These are phyloP conservation scores for Aspergillus bridgeri DNA, from an alignment of 495 filamentous ascomycete species.

Conservation along the genomic window DNA sequence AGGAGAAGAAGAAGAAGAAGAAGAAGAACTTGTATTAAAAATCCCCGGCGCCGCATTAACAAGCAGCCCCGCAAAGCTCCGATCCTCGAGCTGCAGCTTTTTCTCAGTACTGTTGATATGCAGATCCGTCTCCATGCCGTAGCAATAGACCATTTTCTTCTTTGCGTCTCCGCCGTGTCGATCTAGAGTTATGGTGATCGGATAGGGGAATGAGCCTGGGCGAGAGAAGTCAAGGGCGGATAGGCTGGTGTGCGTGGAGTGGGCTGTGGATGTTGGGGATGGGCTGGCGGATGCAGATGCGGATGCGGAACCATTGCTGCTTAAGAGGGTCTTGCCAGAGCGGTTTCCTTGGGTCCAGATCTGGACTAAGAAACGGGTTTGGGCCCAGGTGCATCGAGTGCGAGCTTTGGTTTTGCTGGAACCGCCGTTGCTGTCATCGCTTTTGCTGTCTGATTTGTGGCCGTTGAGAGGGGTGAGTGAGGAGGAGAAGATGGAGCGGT, in stretches of 20 bases:
- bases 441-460: slow-evolving; percentile 30
- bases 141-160: slow-evolving; percentile 69
- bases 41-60: slow-evolving; percentile 56
- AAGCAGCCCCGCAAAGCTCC: slow-evolving; percentile 55
- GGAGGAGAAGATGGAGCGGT: slow-evolving; percentile 79
- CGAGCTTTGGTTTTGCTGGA: slow-evolving; percentile 55
- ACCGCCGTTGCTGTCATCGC: slow-evolving; percentile 66
- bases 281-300: slow-evolving; percentile 9
- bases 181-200: slow-evolving; percentile 76
- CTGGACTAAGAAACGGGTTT: slow-evolving; percentile 82
- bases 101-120: slow-evolving; percentile 50
- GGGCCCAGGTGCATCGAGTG: slow-evolving; percentile 71
- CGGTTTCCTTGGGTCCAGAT: slow-evolving; percentile 71
- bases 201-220: slow-evolving; percentile 82
- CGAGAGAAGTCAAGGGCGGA: slow-evolving; percentile 52
- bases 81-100: slow-evolving; percentile 55
- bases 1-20: too few species aligned
- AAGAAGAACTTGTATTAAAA: slow-evolving; percentile 32
- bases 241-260: slow-evolving; percentile 25
- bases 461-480: slow-evolving; percentile 41
- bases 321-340: slow-evolving; percentile 42
- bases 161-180: slow-evolving; percentile 66
- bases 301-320: slow-evolving; percentile 15
- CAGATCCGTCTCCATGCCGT: slow-evolving; percentile 51
- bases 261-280: slow-evolving; percentile 20